Conservation (phyloP, 139 green algal genomes). For the Parachlorella kessleri region DNA sequence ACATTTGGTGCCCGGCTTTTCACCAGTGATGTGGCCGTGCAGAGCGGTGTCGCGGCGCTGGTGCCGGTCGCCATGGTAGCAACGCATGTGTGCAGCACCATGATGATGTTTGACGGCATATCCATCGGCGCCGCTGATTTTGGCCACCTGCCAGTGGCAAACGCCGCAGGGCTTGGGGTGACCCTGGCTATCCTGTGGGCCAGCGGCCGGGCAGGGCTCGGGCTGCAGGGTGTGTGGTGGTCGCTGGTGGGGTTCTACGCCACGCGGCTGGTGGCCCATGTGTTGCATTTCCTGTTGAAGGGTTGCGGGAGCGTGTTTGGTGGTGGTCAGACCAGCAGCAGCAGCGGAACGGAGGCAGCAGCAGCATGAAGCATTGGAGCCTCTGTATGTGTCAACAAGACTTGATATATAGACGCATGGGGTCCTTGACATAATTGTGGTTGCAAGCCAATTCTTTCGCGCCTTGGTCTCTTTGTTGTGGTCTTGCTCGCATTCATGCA, state of each 20-base stretch:
- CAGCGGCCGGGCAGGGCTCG: background rate
- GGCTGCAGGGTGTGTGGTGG: constrained; percentile 41
- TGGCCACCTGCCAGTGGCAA: constrained; percentile 47
- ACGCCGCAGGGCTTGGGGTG: constrained; percentile 32
- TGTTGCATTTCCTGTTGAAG: constrained; percentile 25
- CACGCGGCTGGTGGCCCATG: constrained; percentile 27
- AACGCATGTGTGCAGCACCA: constrained; percentile 38
- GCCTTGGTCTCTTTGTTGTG: too few species aligned
- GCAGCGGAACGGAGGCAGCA: background rate
- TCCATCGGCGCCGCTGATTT: constrained; percentile 47
- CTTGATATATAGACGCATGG: too few species aligned
- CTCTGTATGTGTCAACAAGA: too few species aligned
- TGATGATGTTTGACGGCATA: constrained; percentile 68
- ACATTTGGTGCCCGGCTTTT: constrained; percentile 37
- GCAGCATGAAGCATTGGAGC: constrained; percentile 2
- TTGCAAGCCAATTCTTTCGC: too few species aligned
- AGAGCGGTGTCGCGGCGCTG: constrained; percentile 25
- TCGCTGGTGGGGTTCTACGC: constrained; percentile 39
- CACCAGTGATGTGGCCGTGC: constrained; percentile 43
- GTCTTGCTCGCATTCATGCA: too few species aligned
- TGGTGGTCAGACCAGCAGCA: background rate
- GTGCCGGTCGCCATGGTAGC: constrained; percentile 26
- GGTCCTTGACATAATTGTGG: too few species aligned
- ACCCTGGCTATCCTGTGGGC: constrained; percentile 21
- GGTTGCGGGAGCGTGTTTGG: constrained; percentile 20